Conservation (phyloP, 129 eudicot species). For the Flaveria robusta region DNA sequence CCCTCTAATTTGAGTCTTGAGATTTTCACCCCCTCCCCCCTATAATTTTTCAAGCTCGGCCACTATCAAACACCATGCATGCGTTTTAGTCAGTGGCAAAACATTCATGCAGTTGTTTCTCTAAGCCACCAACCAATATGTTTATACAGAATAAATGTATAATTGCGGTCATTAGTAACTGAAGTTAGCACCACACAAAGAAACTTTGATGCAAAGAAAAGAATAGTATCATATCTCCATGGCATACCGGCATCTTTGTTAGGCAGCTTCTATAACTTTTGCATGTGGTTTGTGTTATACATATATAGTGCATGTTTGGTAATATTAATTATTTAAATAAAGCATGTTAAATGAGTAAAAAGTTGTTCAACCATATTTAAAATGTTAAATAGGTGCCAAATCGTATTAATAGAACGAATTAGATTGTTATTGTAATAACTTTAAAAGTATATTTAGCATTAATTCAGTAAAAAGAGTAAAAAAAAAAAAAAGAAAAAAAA, state of each 20-base stretch:
- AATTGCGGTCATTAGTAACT: constrained; percentile 6
- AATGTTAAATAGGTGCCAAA: not conserved
- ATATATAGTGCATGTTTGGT: not conserved
- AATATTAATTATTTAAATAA: not conserved
- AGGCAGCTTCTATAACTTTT: constrained; percentile 32
- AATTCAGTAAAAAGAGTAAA: not conserved
- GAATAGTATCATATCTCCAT: constrained; percentile 32
- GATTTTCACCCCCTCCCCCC: too few species aligned
- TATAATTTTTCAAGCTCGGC: too few species aligned
- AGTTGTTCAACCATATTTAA: not conserved
- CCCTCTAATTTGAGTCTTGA: too few species aligned
- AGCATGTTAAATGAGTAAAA: not conserved
- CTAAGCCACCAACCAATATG: not conserved
- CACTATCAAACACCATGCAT: too few species aligned
- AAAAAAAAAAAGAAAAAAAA: not conserved
- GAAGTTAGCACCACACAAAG: constrained; percentile 15
- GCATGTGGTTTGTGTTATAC: constrained; percentile 32
- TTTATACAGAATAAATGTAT: not conserved
- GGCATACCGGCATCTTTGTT: constrained; percentile 32
- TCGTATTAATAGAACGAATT: not conserved
- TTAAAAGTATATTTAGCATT: not conserved
- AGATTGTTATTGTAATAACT: not conserved
- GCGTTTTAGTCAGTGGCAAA: too few species aligned
- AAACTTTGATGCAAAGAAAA: constrained; percentile 34
- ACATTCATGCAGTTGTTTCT: not conserved